These are phyloP conservation scores for Malassezia vespertilionis DNA, from an alignment of 1,284 basidiomycete genomes.

Conservation along the genomic window DNA sequence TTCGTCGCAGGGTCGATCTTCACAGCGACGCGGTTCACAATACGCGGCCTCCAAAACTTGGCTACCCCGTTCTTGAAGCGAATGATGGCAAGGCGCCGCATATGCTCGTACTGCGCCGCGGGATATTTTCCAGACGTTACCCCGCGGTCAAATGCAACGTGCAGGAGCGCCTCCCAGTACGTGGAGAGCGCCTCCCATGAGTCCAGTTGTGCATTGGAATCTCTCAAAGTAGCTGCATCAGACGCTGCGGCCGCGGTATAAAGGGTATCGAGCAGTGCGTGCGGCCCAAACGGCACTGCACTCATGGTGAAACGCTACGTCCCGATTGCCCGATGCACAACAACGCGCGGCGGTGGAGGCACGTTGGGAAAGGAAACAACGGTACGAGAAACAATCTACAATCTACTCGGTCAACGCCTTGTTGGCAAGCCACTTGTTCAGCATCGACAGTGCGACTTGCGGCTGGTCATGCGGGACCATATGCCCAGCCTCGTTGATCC, in stretches of 20 bases:
- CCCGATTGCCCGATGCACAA: constrained; percentile 1
- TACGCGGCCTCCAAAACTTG: constrained; percentile 39
- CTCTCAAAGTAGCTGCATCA: constrained; percentile 1
- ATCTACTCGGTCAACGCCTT: constrained; percentile 44
- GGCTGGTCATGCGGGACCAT: constrained; percentile 64
- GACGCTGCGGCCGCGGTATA: neutral
- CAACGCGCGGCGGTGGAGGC: neutral
- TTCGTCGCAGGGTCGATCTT: constrained; percentile 33
- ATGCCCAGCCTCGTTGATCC: constrained; percentile 34
- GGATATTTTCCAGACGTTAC: constrained; percentile 7
- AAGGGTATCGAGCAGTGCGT: constrained; percentile 5
- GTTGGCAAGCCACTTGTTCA: constrained; percentile 54
- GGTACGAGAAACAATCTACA: too few species aligned
- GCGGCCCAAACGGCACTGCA: constrained; percentile 3
- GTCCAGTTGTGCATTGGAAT: constrained; percentile 25
- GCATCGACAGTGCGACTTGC: constrained; percentile 58
- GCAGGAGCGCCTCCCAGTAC: constrained; percentile 33
- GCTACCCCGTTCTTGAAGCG: constrained; percentile 46
- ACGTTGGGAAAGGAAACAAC: too few species aligned
- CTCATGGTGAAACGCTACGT: neutral
- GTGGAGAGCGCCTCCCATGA: constrained; percentile 30
- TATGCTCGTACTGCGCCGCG: constrained; percentile 18
- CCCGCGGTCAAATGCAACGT: constrained; percentile 29
- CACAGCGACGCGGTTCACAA: constrained; percentile 29
- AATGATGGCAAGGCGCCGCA: constrained; percentile 39